Percentiles rank a stretch among this genome's conserved stretches.
Conservation (phyloP, 441 rosid genomes). For the Syzygium malaccense region DNA sequence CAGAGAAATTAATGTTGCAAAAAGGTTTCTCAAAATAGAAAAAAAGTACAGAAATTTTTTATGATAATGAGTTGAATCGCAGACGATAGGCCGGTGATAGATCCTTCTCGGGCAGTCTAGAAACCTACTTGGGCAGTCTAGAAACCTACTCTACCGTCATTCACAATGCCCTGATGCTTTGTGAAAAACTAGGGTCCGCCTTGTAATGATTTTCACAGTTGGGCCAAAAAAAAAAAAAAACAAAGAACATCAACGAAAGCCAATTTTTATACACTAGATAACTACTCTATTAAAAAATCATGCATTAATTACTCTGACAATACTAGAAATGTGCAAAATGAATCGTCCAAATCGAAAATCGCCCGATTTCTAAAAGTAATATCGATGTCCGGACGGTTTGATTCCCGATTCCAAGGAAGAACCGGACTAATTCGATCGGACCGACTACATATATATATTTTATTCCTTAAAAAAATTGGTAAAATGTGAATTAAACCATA, state of each 20-base stretch:
- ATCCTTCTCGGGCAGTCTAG: background rate
- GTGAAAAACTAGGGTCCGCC: background rate
- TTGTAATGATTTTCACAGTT: background rate
- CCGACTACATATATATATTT: too few species aligned
- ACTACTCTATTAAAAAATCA: background rate
- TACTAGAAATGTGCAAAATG: background rate
- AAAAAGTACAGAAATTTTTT: background rate
- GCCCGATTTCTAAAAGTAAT: too few species aligned
- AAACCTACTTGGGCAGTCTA: background rate
- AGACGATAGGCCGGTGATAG: background rate
- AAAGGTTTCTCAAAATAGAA: background rate
- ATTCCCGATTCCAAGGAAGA: too few species aligned
- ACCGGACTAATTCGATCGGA: too few species aligned
- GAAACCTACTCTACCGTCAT: background rate
- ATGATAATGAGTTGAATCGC: background rate
- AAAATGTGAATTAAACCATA: too few species aligned
- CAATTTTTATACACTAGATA: background rate
- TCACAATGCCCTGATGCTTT: background rate
- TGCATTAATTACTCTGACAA: background rate
- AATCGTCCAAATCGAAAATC: too few species aligned
- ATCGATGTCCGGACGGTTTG: rapidly evolving
- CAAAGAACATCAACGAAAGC: background rate
- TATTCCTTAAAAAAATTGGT: too few species aligned
- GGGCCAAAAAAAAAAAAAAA: background rate
- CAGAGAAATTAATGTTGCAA: background rate